Evolutionary conservation across 2,329 filamentous ascomycete genomes (phyloP), one percentile per base, ranked within the genome.

Genomic region (Fusarium sp.): DNA sequence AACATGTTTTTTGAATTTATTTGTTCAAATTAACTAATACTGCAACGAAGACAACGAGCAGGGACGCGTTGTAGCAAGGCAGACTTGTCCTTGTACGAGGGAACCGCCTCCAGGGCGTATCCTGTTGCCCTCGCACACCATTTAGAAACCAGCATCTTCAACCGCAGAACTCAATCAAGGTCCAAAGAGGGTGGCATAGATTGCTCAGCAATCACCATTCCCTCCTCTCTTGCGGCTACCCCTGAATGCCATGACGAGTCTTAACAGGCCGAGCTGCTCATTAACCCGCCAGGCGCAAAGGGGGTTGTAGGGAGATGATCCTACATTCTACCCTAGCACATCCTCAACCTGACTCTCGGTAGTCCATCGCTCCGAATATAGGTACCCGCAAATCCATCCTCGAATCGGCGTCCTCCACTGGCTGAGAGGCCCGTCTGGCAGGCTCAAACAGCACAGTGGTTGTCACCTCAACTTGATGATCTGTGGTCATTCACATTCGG

Each of bases 1-100:
- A 74, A 74, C 59, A 51, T 70, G 7, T 68, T 72, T 71, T 58
- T 22, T 62, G 41, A 11, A 30, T 65, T 59, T 68, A 67, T 62
- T 70, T 76, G 72, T 77, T 80, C 73, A 72, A 56, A 81, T 81
- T 80, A 81, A 79, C 78, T 81, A 81, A 75, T 81, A 81, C 74
- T 78, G 75, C 76, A 76, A 76, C 71, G 70, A 78, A 79, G 72
- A 77, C 74, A 77, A 76, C 75, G 75, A 78, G 76, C 78, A 79
- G 77, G 77, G 75, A 74, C 75, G 75, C 75, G 74, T 71, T 74
- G 66, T 73, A 75, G 71, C 72, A 71, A 70, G 77, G 71, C 75
- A 74, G 74, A 76, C 75, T 77, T 78, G 71, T 76, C 72, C 75
- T 78, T 75, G 73, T 75, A 71, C 60, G 68, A 73, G 73, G 67